These are phyloP conservation scores for Xylaria nigripes DNA, from an alignment of 495 filamentous ascomycete genomes.

Conservation along the genomic window DNA sequence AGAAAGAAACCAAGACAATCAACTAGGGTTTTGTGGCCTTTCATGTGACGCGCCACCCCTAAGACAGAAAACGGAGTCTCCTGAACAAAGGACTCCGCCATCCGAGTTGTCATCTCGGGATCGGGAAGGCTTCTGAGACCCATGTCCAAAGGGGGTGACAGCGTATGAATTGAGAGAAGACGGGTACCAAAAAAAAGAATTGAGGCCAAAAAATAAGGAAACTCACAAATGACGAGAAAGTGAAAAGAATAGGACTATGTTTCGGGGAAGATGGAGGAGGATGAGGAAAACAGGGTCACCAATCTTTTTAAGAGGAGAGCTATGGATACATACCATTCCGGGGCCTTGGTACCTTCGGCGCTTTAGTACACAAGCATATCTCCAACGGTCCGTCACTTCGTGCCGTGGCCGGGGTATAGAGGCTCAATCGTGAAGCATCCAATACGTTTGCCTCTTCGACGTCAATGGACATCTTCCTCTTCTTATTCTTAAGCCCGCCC, in stretches of 20 bases:
- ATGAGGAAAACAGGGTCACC: constrained; percentile 4
- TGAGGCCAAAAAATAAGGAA: constrained; percentile 1
- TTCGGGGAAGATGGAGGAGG: constrained; percentile 17
- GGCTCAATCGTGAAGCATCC: constrained; percentile 32
- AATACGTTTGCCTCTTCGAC: constrained; percentile 38
- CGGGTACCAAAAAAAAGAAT: background rate
- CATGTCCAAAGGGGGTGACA: background rate
- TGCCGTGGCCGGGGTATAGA: constrained; percentile 29
- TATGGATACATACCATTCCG: constrained; percentile 72
- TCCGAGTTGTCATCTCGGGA: constrained; percentile 11
- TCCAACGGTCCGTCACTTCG: constrained; percentile 29
- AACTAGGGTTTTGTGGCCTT: constrained; percentile 19
- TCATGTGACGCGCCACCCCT: constrained; percentile 15
- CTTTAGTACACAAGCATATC: constrained; percentile 86
- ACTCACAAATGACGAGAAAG: constrained; percentile 5
- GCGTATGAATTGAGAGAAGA: constrained; percentile 1
- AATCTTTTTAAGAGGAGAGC: constrained; percentile 7
- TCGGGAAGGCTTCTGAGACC: background rate
- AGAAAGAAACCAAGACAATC: constrained; percentile 19
- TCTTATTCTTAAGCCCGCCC: constrained; percentile 28
- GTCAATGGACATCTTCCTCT: constrained; percentile 42
- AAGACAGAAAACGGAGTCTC: constrained; percentile 6
- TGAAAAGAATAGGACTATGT: background rate
- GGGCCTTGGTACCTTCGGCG: constrained; percentile 87
- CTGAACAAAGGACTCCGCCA: constrained; percentile 11